These are phyloP conservation scores for Zancudomyces culisetae DNA, from an alignment of 371 early-diverging fungal species.

Conservation along the genomic window DNA sequence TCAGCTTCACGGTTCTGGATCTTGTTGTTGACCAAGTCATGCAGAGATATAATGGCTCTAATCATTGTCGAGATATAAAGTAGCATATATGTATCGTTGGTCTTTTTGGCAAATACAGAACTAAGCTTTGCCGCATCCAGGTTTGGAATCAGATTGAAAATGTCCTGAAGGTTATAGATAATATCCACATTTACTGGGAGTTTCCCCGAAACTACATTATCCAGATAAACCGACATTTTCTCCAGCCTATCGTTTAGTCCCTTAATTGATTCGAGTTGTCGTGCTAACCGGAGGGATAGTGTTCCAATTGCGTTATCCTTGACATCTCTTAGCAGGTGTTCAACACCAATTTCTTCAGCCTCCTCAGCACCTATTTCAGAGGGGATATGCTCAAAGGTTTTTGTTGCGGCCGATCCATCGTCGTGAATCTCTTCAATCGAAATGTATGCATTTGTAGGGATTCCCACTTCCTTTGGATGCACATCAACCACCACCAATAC, in stretches of 20 bases:
- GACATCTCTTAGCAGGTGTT: conserved; percentile 96
- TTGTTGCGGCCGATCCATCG: conserved; percentile 84
- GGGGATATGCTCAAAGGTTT: conserved; percentile 89
- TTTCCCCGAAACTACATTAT: conserved; percentile 63
- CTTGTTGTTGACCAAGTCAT: conserved; percentile 89
- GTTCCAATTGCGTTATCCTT: conserved; percentile 92
- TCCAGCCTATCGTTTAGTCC: conserved; percentile 66
- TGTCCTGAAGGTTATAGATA: conserved; percentile 88
- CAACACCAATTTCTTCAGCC: conserved; percentile 99
- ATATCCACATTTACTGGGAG: conserved; percentile 90
- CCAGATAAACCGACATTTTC: conserved; percentile 69
- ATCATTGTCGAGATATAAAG: conserved; percentile 79
- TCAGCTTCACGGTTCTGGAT: conserved; percentile 25
- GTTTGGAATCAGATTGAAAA: conserved; percentile 87
- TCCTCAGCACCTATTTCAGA: conserved; percentile 97
- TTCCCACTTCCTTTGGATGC: conserved; percentile 72
- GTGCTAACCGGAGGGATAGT: conserved; percentile 66
- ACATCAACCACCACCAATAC: conserved; percentile 90
- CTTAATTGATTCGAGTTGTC: conserved; percentile 74
- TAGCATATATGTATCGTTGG: conserved; percentile 87
- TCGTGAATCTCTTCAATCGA: conserved; percentile 83
- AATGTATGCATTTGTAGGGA: conserved; percentile 93
- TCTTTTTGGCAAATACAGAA: conserved; percentile 64
- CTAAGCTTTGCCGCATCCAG: conserved; percentile 1
- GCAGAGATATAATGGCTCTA: conserved; percentile 84